Evolutionary conservation across 805 yeast genomes (phyloP), one percentile per base, ranked within the genome.

Genomic region (Komagataella pastoris): DNA sequence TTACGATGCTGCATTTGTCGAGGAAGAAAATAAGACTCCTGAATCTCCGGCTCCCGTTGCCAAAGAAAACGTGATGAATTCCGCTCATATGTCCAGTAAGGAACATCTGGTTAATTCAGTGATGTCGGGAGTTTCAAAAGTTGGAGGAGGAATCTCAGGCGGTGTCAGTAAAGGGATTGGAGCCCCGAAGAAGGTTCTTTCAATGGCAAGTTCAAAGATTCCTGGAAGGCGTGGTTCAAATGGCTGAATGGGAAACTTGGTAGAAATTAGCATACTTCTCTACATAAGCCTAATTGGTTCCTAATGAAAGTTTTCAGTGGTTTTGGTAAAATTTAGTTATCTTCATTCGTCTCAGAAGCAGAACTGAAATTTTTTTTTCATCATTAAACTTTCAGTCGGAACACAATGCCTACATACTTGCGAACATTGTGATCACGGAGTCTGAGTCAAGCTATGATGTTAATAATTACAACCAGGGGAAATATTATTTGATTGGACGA

Each of bases 301-400:
- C 12, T 30, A 30, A 30, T 14, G 40, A 30, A 30, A 51, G 18
- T 45, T 48, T n/a, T 52, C 49, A 43, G 46, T 76, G 74, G 78
- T 75, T 76, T 80, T 80, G 86, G 86, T 78, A 76, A 71, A 62
- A 63, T 64, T 44, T 46, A 71, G 77, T 76, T 84, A 76, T 86
- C 93, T 85, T 85, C 95, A 80, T 72, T 66, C 58, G 78, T 77
- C 75, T 88, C 96, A 88, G 96, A 88, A 88, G 96, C 96, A 88
- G 96, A 88, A 88, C 96, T 88, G 96, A 85, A 76, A 66, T 60
- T 59, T 62, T 67, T 70, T 69, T 77, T 67, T 83, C 89, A 83
- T 83, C 89, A 81, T 71, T 55, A 59, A 59, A 70, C 59, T 53
- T 36, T 44, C 23, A 24, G 17, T 45, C 50, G 30, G 44, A 46